Conservation (phyloP, 331 rosid genomes). For the Malus hybrid region DNA sequence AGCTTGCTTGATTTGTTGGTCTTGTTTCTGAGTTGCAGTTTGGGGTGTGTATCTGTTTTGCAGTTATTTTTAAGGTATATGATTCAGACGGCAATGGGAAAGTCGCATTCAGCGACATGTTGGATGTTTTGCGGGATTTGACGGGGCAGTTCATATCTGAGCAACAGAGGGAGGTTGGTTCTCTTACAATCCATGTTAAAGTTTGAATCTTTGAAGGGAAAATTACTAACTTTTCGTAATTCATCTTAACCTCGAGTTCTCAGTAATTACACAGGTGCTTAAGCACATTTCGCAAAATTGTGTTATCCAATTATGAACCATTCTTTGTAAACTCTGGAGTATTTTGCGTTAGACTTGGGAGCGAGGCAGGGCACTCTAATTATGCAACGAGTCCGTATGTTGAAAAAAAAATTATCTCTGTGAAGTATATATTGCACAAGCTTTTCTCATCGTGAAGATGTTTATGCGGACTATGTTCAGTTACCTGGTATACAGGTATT, state of each 20-base stretch:
- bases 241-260: neutral
- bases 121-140: slow-evolving; percentile 56
- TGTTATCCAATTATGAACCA: neutral
- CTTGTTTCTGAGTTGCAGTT: slow-evolving; percentile 1
- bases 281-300: neutral
- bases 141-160: slow-evolving; percentile 68
- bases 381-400: no score
- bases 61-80: slow-evolving; percentile 70
- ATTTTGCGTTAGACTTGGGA: neutral
- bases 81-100: slow-evolving; percentile 63
- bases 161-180: slow-evolving; percentile 57
- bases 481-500: neutral
- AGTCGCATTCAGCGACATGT: slow-evolving; percentile 48
- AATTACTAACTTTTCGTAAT: neutral
- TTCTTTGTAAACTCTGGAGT: neutral
- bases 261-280: neutral
- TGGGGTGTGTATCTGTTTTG: slow-evolving; percentile 5
- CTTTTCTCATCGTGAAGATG: neutral
- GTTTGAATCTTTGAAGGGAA: neutral
- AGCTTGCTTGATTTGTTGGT: neutral
- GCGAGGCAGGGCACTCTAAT: neutral
- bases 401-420: neutral
- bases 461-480: neutral
- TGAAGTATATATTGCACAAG: neutral
- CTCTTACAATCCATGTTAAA: neutral